Base-by-base conservation (phyloP, 306 rosid species). In the Aeschynomene evenia region DNA sequence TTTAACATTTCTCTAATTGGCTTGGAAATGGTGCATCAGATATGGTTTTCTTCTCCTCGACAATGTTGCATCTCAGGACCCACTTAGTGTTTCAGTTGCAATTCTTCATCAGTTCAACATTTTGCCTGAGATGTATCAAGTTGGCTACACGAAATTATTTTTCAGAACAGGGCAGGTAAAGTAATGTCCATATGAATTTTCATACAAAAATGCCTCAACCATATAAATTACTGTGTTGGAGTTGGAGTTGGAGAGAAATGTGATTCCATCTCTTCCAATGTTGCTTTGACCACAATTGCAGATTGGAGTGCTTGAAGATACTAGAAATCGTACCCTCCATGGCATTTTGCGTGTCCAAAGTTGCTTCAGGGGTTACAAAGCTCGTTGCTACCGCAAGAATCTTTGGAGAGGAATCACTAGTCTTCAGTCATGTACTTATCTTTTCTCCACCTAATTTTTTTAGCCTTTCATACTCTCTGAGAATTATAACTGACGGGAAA, bases 121-220 rank as follows among this genome's bases (percentile, higher is more conserved):
- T 72, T 81, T 87, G 84, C 96, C 97, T 12, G 99, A 95, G 63
- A 89, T 95, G 99, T 95, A 84, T 80, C 99, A 95, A 91, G 99
- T 95, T 82, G 99, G 99, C 84, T 95, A 81, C 84, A 95, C 97
- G 57, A 94, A 94, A 72, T 77, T 94, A 80, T 95, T 95, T 76
- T 95, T 95, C 88, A 92, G 99, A 78, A 78, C 99, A 40, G 97
- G 99, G 72, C 99, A 95, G 99, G 99, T 95, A 84, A 79, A 48
- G 78, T 37, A 31, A 66, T 58, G 49, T 52, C 66, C 53, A 33
- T 42, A 21, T 64, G 64, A 8, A 43, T 37, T 69, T 50, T 40
- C n/a, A 4, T 33, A 59, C 76, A 22, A 54, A 23, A 54, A 13
- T 18, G 29, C 60, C 10, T 72, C 48, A 48, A 45, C 71, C 28